Base-by-base conservation (phyloP, 148 eudicot species). In the Nyssa sinensis region DNA sequence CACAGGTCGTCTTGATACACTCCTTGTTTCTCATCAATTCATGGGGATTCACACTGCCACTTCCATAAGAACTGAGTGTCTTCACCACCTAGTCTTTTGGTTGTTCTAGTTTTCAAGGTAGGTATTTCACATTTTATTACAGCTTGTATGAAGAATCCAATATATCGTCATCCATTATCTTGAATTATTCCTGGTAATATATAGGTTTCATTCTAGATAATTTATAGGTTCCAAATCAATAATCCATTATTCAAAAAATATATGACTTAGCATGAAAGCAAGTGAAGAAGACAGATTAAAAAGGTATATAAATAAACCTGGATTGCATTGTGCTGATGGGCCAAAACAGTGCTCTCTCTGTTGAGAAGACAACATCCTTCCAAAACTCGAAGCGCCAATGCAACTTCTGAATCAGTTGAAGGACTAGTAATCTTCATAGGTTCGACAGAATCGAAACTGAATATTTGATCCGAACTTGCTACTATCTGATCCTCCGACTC, bases 351-450 rank as follows among this genome's bases (percentile, higher is more conserved):
- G 78, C 97, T 93, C 80, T 83, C 87, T 49, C 85, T 69, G 75
- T 95, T 97, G 78, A 93, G 84, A 78, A 95, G 84, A 86, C 98
- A 93, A 74, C 99, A 93, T 64, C 99, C 99, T 90, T 92, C 98
- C 77, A 95, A 71, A 76, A 90, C 97, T 74, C 94, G 88, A 75
- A 95, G 94, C 31, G 99, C 99, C 76, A 95, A 88, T 78, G 97
- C 94, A 63, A 91, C 90, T 82, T 95, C 97, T 62, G 93, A 82
- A 77, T 95, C 90, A 53, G 94, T 84, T 62, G 97, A 86, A 58
- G 99, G 93, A 73, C 90, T 89, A 41, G 86, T 78, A 69, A 92
- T 79, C 81, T 89, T 91, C 88, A 95, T 74, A 55, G 99, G 90
- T 81, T 89, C 89, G 31, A 90, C 95, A 44, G 99, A 89, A 80